phyloP scores from a whole-genome alignment of 2,329 filamentous ascomycete species.

The Fusarium duplospermum region DNA sequence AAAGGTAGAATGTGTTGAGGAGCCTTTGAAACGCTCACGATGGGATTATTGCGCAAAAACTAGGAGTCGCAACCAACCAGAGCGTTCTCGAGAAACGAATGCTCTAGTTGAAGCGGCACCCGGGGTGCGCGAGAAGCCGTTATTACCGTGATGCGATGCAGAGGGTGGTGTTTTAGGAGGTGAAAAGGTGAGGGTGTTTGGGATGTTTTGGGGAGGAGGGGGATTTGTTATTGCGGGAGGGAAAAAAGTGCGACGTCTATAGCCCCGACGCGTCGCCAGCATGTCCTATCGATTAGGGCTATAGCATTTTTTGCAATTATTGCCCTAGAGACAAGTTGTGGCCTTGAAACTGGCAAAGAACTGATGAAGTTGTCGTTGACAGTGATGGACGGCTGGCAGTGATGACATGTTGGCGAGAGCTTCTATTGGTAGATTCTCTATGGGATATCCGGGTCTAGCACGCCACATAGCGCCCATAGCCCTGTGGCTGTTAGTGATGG shows the following conservation, averaged over 20 bases:
- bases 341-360: slow-evolving; percentile 14
- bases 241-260: not conserved
- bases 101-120: not conserved
- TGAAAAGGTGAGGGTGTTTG: not conserved
- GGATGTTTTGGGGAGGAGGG: not conserved
- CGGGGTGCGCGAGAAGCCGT: slow-evolving; percentile 6
- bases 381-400: slow-evolving; percentile 21
- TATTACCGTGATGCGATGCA: slow-evolving; percentile 6
- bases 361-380: not conserved
- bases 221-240: not conserved
- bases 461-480: not conserved
- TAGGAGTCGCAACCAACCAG: not conserved
- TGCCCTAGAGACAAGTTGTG: not conserved
- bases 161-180: not conserved
- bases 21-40: not conserved
- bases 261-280: not conserved
- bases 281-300: not conserved
- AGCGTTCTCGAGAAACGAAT: not conserved
- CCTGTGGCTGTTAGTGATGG: not conserved
- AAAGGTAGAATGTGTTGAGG: not conserved
- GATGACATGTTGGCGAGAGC: not conserved
- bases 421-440: not conserved
- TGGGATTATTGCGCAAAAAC: not conserved
- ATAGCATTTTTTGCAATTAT: not conserved
- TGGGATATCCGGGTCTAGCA: not conserved